Percentiles rank a stretch among this genome's conserved stretches.
Conservation (phyloP, 2,329 filamentous ascomycete species). For the Clonostachys byssicola region DNA sequence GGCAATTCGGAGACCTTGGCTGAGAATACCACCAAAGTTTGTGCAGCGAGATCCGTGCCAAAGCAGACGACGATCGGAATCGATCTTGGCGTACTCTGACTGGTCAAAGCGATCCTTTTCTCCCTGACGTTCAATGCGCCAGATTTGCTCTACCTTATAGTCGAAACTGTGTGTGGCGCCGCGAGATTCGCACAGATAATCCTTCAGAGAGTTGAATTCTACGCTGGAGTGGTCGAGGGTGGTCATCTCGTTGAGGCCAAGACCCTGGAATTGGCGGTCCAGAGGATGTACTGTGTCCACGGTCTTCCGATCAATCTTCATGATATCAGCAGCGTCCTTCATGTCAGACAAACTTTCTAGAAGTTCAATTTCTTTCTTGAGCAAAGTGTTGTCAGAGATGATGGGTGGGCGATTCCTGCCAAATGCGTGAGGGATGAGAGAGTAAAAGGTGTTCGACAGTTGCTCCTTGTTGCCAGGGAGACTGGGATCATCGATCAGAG, state of each 20-base stretch:
- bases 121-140: slow-evolving; percentile 73
- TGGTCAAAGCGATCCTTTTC: slow-evolving; percentile 66
- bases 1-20: slow-evolving; percentile 84
- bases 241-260: slow-evolving; percentile 75
- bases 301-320: slow-evolving; percentile 57
- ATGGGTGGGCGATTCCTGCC: slow-evolving; percentile 70
- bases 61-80: slow-evolving; percentile 66
- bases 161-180: slow-evolving; percentile 61
- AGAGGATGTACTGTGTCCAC: slow-evolving; percentile 55
- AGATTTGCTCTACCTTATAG: slow-evolving; percentile 69
- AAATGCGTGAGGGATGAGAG: slow-evolving; percentile 77
- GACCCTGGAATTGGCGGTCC: slow-evolving; percentile 67
- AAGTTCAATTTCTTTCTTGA: slow-evolving; percentile 76
- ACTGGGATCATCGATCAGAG: slow-evolving; percentile 51
- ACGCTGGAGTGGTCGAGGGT: slow-evolving; percentile 50
- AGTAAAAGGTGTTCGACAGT: slow-evolving; percentile 77
- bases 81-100: slow-evolving; percentile 44
- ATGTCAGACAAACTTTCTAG: slow-evolving; percentile 80
- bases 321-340: slow-evolving; percentile 75
- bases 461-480: slow-evolving; percentile 45
- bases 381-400: slow-evolving; percentile 47
- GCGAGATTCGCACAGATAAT: slow-evolving; percentile 64
- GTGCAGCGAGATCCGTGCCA: slow-evolving; percentile 85
- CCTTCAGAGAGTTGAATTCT: slow-evolving; percentile 62
- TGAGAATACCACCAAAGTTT: slow-evolving; percentile 84